Base-by-base conservation (phyloP, 176 grass and related monocot genomes). In the Guadua angustifolia region DNA sequence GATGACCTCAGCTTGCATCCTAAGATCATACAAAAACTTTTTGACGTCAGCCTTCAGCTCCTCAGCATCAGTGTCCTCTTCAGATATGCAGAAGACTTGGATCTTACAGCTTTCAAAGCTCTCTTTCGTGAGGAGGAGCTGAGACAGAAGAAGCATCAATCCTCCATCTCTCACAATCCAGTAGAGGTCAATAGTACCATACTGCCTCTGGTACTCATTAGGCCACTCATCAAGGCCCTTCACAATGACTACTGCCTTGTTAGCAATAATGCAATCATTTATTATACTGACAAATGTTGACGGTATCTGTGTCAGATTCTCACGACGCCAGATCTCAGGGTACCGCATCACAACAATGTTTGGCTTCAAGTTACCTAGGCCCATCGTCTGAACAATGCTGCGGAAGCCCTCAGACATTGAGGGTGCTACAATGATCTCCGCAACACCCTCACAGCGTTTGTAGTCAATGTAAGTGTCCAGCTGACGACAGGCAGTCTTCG, bases 161-260 rank as follows among this genome's bases (percentile, higher is more conserved):
- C 96, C 96, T 46, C 96, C 96, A 79, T 99, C 96, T 85, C 84
- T 94, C 62, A 95, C 96, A 35, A 99, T 99, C 96, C 93, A 99
- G 52, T 99, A 99, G 38, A 99, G 88, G 70, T 99, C 96, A 84
- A 95, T 99, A 45, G 96, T 99, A 19, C 96, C 96, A 26, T 94
- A 94, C 78, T 99, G 93, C 75, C 86, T 84, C 71, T 99, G 96
- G 66, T 94, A 99, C 72, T 95, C 93, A 72, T 94, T 94, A 55
- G 96, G 96, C 96, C 96, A 95, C 85, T 99, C 96, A 84, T 99
- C 96, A 39, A 99, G 93, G 18, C 96, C 96, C 78, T 99, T 99
- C 49, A 99, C 91, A 78, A 95, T 95, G 22, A 98, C 95, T 46
- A 98, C 95, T 11, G 93, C 95, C 79, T 98, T 98, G 83, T 98